Conservation (phyloP, 2,329 filamentous ascomycete genomes). For the Nemania sp. region DNA sequence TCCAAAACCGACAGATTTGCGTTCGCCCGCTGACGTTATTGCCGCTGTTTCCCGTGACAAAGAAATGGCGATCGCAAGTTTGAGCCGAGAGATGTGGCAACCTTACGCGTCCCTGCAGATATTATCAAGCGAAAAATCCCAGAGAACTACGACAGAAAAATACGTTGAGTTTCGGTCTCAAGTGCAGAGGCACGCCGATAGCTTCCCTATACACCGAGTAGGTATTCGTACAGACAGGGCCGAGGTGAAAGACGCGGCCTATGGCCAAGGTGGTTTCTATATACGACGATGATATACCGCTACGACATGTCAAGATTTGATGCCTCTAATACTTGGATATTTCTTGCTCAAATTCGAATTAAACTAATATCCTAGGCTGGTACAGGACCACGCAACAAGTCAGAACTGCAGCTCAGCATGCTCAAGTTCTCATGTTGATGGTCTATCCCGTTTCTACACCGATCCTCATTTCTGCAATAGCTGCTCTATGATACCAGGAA, state of each 20-base stretch:
- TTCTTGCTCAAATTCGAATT: background rate
- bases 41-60: slow-evolving; percentile 47
- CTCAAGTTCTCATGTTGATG: background rate
- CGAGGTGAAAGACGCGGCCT: slow-evolving; percentile 52
- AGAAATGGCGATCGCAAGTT: slow-evolving; percentile 49
- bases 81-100: slow-evolving; percentile 53
- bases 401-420: no score
- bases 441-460: background rate
- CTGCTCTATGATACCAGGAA: background rate
- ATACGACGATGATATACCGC: slow-evolving; percentile 42
- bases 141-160: slow-evolving; percentile 50
- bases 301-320: background rate
- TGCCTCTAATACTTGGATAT: background rate
- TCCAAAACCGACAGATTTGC: slow-evolving; percentile 19
- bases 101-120: slow-evolving; percentile 46
- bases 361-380: background rate
- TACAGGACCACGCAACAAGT: no score
- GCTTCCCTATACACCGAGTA: slow-evolving; percentile 61
- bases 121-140: slow-evolving; percentile 47
- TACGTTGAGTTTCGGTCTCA: slow-evolving; percentile 53
- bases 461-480: background rate
- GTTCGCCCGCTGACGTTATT: slow-evolving; percentile 33
- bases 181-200: slow-evolving; percentile 60
- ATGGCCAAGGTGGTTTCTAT: slow-evolving; percentile 56
- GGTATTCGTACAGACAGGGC: slow-evolving; percentile 60